Base-by-base conservation (phyloP, 2,329 filamentous ascomycete species). In the Falciphora oryzae region DNA sequence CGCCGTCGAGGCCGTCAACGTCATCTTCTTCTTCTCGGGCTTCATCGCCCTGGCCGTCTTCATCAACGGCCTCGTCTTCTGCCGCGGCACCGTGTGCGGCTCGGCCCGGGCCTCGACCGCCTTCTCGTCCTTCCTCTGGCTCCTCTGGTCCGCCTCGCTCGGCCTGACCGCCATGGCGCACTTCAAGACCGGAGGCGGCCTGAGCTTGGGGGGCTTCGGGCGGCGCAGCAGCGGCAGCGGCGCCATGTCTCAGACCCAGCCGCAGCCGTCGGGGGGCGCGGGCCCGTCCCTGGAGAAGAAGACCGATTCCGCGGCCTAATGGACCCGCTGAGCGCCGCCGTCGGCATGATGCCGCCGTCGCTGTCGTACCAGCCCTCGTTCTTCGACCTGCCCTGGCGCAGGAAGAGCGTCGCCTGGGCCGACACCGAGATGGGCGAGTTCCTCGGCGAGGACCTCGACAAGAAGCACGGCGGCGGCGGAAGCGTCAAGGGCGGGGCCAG, bases 1-100 rank as follows among this genome's bases (percentile, higher is more conserved):
- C 44, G 77, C 73, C 31, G 67, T 86, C 66, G 85, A 87, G 69
- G 70, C 76, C 44, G 64, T 78, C 69, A 87, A 86, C 72, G 75
- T 79, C 5, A 67, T 86, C 65, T 82, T 87, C 71, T 86, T 85
- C 75, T 84, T 88, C 72, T 77, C 79, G 27, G 85, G 84, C 65
- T 87, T 87, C 75, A 79, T 86, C 69, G 83, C 83, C 13, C 78
- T 87, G 27, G 77, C 83, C 58, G 79, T 83, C 67, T 87, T 86
- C 75, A 80, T 88, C 68, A 76, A 79, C 71, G 76, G 76, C 63
- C 76, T 88, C 62, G 74, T 81, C 64, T 85, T 85, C 75, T 88
- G 85, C 75, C 77, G 79, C 32, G 85, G 85, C 57, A 77, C 76
- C 53, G 82, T 87, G 31, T 89, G 86, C 75, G 77, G 77, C 29